Evolutionary conservation across 306 rosid genomes (phyloP).

Genomic region (Castanea mollissima): DNA sequence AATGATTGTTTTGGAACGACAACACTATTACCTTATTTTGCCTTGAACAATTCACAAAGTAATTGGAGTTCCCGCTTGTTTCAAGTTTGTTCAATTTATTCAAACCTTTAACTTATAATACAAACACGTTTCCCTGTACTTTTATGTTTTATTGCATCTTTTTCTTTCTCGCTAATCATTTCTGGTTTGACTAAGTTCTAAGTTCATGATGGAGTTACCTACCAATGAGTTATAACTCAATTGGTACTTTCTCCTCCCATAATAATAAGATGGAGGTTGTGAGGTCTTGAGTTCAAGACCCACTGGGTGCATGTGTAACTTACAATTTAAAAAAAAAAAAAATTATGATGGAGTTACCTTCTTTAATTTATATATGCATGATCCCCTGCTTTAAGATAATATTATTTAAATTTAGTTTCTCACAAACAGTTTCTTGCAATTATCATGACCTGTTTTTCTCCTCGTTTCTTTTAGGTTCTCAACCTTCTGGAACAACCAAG

Average conservation of each 20-base stretch:
- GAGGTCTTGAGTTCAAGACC: no score
- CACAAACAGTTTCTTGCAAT: neutral
- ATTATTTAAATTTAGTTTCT: neutral
- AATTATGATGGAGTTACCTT: no score
- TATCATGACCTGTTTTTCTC: constrained; percentile 1
- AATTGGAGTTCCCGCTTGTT: constrained; percentile 32
- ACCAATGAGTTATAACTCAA: neutral
- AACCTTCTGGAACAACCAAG: constrained; percentile 50
- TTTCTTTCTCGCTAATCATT: constrained; percentile 7
- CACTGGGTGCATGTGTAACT: neutral
- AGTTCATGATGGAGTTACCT: constrained; percentile 19
- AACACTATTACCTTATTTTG: constrained; percentile 25
- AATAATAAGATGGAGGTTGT: no score
- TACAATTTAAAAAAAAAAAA: no score
- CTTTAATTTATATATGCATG: neutral
- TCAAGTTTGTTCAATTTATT: constrained; percentile 6
- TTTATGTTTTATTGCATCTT: neutral
- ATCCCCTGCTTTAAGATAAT: constrained; percentile 7
- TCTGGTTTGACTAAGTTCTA: constrained; percentile 22
- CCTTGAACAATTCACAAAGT: constrained; percentile 59
- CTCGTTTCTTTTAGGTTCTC: constrained; percentile 44
- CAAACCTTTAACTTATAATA: neutral
- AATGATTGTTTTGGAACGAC: constrained; percentile 58
- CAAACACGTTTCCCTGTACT: constrained; percentile 10
- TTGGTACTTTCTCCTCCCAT: no score